These are phyloP conservation scores for Tolypocladium pustulatum DNA, from an alignment of 2,329 filamentous ascomycete species.

Conservation along the genomic window DNA sequence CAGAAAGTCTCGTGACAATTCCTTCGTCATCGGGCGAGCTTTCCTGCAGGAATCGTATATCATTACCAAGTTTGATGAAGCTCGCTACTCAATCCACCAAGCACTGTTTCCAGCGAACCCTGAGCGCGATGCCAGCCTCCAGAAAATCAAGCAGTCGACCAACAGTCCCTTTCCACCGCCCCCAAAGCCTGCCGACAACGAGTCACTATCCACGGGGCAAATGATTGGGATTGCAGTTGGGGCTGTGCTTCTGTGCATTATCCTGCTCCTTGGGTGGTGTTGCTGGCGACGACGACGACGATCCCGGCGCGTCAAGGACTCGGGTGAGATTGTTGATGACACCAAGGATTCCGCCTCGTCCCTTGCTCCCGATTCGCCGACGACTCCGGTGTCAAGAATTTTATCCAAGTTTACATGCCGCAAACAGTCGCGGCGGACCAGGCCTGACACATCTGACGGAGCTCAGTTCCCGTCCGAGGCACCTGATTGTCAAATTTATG, in stretches of 20 bases:
- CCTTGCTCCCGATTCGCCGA: constrained; percentile 15
- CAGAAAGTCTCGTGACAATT: constrained; percentile 39
- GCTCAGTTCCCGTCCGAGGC: constrained; percentile 19
- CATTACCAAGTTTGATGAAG: constrained; percentile 44
- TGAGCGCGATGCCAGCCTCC: constrained; percentile 26
- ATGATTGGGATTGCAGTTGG: constrained; percentile 37
- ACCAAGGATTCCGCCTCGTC: constrained; percentile 26
- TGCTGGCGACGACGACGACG: constrained; percentile 23
- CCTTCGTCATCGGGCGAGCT: constrained; percentile 52
- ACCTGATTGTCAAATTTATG: constrained; percentile 38
- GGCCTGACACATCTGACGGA: constrained; percentile 10
- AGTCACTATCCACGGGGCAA: constrained; percentile 26
- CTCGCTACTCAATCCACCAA: constrained; percentile 43
- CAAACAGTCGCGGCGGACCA: constrained; percentile 18
- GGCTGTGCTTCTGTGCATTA: constrained; percentile 20
- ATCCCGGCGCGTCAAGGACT: constrained; percentile 10
- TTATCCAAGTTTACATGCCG: constrained; percentile 31
- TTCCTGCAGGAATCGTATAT: constrained; percentile 62
- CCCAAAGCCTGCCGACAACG: constrained; percentile 6
- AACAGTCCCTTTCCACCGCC: constrained; percentile 37
- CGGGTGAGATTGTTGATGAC: constrained; percentile 17
- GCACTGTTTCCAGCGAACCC: constrained; percentile 39
- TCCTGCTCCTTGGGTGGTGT: constrained; percentile 19
- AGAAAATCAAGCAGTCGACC: constrained; percentile 29
- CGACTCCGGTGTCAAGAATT: constrained; percentile 13